Base-by-base conservation (phyloP, 345 rosid genomes). In the Heritiera littoralis region DNA sequence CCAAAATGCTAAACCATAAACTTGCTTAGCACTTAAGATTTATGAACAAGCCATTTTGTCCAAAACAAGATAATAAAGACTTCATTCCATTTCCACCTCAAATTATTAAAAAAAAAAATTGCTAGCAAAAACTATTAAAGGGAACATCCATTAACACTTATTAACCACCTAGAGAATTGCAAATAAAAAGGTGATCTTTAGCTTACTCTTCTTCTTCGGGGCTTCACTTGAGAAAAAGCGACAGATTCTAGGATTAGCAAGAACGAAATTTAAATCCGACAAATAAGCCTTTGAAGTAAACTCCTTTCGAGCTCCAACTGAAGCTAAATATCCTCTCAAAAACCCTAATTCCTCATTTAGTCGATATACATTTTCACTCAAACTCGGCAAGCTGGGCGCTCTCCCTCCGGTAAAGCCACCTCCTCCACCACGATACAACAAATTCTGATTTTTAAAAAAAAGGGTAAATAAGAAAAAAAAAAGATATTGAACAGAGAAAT, bases 171-270 rank as follows among this genome's bases (percentile, higher is more conserved):
- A 30, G 11, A n/a, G 5, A 2, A 20, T 9, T n/a, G 28, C 79
- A 79, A 61, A 72, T 1, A 40, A 52, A 60, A 30, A n/a, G n/a
- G n/a, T 38, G 45, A 35, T 38, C 56, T 61, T 41, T 45, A 12
- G 45, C 93, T 85, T 77, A 92, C 93, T 92, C 81, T 88, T 90
- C 86, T 93, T 88, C 86, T 93, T 93, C 0, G 98, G 97, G 54
- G 85, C 77, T 86, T 92, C 90, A 64, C 80, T 87, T 75, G 90
- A 92, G 87, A 91, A 92, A 77, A 95, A 80, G 46, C 97, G 88
- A 60, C 81, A 83, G 58, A 87, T 66, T 77, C 87, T 85, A 83
- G 93, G 98, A 86, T 90, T 89, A n/a, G 88, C 91, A 61, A 93
- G 88, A 80, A 87, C 81, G 55, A 74, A 83, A 84, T 84, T 89